phyloP scores from a whole-genome alignment of 495 filamentous ascomycete species.

The Podospora pseudoanserina region DNA sequence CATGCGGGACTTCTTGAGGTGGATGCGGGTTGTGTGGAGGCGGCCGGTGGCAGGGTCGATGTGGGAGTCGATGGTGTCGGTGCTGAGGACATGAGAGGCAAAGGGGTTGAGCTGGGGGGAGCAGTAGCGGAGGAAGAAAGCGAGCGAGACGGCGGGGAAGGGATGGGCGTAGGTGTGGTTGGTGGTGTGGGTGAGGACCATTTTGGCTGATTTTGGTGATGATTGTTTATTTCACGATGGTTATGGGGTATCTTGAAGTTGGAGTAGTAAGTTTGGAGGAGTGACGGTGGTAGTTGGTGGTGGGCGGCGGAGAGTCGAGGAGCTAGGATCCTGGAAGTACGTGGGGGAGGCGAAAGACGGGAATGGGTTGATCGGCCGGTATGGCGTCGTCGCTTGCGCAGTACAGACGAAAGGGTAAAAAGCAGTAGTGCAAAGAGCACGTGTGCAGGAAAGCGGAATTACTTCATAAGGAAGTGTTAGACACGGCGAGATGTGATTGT shows the following conservation, averaged over 20 bases:
- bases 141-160: slow-evolving; percentile 85
- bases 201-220: slow-evolving; percentile 24
- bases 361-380: slow-evolving; percentile 1
- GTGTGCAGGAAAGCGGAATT: slow-evolving; percentile 25
- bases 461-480: slow-evolving; percentile 17
- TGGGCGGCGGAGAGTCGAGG: neutral
- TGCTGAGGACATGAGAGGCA: slow-evolving; percentile 88
- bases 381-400: neutral
- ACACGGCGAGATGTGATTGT: slow-evolving; percentile 23
- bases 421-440: slow-evolving; percentile 2
- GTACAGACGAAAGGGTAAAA: neutral
- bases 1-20: slow-evolving; percentile 89
- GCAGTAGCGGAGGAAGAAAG: slow-evolving; percentile 98
- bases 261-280: neutral
- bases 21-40: slow-evolving; percentile 83
- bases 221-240: slow-evolving; percentile 1
- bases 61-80: slow-evolving; percentile 86
- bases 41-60: slow-evolving; percentile 76
- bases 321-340: slow-evolving; percentile 18
- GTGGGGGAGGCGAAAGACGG: slow-evolving; percentile 15
- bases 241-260: neutral
- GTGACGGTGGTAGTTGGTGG: neutral
- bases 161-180: slow-evolving; percentile 87
- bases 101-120: slow-evolving; percentile 73
- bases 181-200: slow-evolving; percentile 65